These are phyloP conservation scores for Austroboletus rostrupii DNA, from an alignment of 1,284 basidiomycete species.

Conservation along the genomic window DNA sequence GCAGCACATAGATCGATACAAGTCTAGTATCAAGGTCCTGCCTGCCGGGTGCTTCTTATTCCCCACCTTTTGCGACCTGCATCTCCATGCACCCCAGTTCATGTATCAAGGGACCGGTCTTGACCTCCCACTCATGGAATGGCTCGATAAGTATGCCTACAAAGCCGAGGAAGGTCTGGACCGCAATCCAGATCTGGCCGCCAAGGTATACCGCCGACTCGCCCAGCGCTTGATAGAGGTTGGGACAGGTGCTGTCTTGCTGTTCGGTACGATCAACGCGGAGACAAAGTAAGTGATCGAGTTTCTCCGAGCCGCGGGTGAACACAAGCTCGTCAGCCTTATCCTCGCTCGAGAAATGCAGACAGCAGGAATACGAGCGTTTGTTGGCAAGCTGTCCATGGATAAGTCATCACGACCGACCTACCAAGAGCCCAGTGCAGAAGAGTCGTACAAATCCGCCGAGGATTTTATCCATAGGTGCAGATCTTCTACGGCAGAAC, in stretches of 20 bases:
- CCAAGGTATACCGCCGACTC: conserved; percentile 61
- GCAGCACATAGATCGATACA: conserved; percentile 23
- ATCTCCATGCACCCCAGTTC: conserved; percentile 84
- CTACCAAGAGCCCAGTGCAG: conserved; percentile 62
- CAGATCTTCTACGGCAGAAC: conserved; percentile 34
- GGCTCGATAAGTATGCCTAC: conserved; percentile 76
- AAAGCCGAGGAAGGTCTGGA: conserved; percentile 77
- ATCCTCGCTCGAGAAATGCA: conserved; percentile 74
- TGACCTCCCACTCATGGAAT: conserved; percentile 79
- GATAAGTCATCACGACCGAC: conserved; percentile 69
- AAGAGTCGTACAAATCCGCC: conserved; percentile 48
- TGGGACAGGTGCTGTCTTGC: conserved; percentile 71
- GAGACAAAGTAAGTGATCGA: conserved; percentile 65
- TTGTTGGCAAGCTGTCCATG: conserved; percentile 85
- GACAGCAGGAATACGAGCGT: conserved; percentile 66
- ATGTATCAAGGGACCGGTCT: conserved; percentile 82
- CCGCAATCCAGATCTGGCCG: conserved; percentile 53
- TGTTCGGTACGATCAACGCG: conserved; percentile 79
- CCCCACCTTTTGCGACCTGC: conserved; percentile 77
- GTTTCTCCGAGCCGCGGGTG: background rate
- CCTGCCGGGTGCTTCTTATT: conserved; percentile 62
- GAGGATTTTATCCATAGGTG: conserved; percentile 55
- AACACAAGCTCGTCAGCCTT: conserved; percentile 41
- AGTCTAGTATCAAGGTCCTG: conserved; percentile 31
- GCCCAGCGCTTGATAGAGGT: conserved; percentile 60